Conservation (phyloP, 2,329 filamentous ascomycete genomes). For the Calonectria crousiana region DNA sequence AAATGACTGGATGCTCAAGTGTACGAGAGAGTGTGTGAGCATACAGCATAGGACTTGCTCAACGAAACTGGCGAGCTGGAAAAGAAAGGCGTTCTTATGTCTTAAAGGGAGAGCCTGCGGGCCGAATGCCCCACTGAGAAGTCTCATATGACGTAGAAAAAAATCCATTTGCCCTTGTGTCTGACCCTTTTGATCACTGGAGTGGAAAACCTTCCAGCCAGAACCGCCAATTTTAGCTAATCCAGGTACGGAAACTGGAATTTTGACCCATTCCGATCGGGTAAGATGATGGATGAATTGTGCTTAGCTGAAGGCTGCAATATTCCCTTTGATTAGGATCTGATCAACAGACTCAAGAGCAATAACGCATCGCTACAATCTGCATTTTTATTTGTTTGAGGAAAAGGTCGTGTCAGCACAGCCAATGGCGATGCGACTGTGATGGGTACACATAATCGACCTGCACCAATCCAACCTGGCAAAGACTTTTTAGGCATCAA, state of each 20-base stretch:
- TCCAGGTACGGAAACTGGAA: background rate
- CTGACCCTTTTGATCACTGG: background rate
- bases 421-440: background rate
- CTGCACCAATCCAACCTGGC: background rate
- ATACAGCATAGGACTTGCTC: background rate
- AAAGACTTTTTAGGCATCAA: background rate
- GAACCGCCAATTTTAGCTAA: background rate
- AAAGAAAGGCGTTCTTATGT: background rate
- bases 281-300: background rate
- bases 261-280: background rate
- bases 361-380: background rate
- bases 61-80: background rate
- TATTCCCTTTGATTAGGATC: background rate
- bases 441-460: background rate
- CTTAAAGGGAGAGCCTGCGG: background rate
- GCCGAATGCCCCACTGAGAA: background rate
- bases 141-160: background rate
- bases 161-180: background rate
- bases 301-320: background rate
- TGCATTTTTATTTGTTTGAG: background rate
- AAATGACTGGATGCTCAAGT: background rate
- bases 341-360: background rate
- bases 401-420: background rate
- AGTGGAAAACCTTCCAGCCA: background rate
- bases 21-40: background rate